Percentiles rank a stretch among this genome's conserved stretches.
These are phyloP conservation scores for Pseudocercospora eumusae DNA, from an alignment of 2,329 filamentous ascomycete genomes.

Conservation along the genomic window DNA sequence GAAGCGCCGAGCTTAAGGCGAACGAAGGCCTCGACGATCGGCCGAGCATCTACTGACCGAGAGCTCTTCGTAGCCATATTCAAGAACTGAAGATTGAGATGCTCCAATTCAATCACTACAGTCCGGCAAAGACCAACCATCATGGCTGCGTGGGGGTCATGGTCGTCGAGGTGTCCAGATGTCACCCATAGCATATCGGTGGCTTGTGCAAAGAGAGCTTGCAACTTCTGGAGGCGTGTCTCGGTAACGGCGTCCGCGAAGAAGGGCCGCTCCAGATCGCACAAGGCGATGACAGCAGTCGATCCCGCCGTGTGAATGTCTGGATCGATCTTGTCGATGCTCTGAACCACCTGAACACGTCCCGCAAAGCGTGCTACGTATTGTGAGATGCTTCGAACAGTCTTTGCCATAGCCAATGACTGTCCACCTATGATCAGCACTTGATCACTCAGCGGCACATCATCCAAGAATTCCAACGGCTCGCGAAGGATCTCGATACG, in stretches of 20 bases:
- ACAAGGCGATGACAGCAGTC: conserved; percentile 25
- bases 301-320: conserved; percentile 12
- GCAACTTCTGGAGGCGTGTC: conserved; percentile 21
- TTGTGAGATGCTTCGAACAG: conserved; percentile 20
- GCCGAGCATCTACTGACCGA: conserved; percentile 14
- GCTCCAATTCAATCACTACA: conserved; percentile 22
- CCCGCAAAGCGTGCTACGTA: conserved; percentile 22
- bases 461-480: conserved; percentile 23
- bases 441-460: conserved; percentile 22
- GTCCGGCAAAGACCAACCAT: conserved; percentile 28
- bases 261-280: conserved; percentile 26
- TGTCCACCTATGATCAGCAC: conserved; percentile 27
- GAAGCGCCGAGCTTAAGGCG: conserved; percentile 22
- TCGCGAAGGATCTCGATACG: conserved; percentile 24
- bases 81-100: conserved; percentile 27
- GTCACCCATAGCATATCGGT: conserved; percentile 26
- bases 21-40: conserved; percentile 23
- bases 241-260: conserved; percentile 20
- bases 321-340: conserved; percentile 19
- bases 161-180: conserved; percentile 20
- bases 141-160: conserved; percentile 22
- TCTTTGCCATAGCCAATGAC: conserved; percentile 23
- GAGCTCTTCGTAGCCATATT: conserved; percentile 18
- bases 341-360: conserved; percentile 24
- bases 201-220: conserved; percentile 20